Conservation (phyloP, 192 early-diverging fungal genomes). For the Coemansia sp. region DNA sequence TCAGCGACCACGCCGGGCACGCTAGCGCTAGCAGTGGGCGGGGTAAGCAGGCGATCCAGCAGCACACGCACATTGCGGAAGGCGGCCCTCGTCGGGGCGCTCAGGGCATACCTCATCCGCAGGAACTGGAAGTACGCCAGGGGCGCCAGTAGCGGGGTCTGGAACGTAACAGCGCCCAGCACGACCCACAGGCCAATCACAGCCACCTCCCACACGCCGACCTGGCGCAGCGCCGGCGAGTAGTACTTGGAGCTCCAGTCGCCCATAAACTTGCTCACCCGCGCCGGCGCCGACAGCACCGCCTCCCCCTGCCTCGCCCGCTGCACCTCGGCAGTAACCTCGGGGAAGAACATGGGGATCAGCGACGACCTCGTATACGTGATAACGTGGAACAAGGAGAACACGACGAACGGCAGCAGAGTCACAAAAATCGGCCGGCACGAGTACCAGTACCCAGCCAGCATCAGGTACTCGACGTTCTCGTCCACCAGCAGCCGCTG, state of each 20-base stretch:
- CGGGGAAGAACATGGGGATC: slow-evolving; percentile 37
- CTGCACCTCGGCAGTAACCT: slow-evolving; percentile 37
- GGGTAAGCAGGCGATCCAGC: slow-evolving; percentile 28
- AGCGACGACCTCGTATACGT: slow-evolving; percentile 39
- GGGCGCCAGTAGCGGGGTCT: slow-evolving; percentile 41
- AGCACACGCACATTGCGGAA: slow-evolving; percentile 35
- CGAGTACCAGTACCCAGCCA: slow-evolving; percentile 43
- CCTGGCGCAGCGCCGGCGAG: slow-evolving; percentile 41
- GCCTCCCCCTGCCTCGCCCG: slow-evolving; percentile 21
- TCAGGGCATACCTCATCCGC: slow-evolving; percentile 48
- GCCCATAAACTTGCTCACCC: slow-evolving; percentile 37
- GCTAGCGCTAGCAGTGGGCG: slow-evolving; percentile 23
- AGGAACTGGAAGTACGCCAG: slow-evolving; percentile 45
- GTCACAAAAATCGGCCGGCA: slow-evolving; percentile 32
- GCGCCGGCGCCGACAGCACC: slow-evolving; percentile 9
- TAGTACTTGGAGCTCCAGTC: slow-evolving; percentile 46
- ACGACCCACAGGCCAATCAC: slow-evolving; percentile 41
- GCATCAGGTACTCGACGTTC: slow-evolving; percentile 51
- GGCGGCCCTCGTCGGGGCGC: slow-evolving; percentile 45
- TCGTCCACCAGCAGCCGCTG: slow-evolving; percentile 47
- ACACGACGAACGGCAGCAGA: slow-evolving; percentile 51
- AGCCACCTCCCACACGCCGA: slow-evolving; percentile 50
- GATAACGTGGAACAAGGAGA: slow-evolving; percentile 52
- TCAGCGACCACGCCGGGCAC: slow-evolving; percentile 41
- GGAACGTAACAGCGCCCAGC: slow-evolving; percentile 47